Evolutionary conservation across 345 rosid genomes (phyloP), one percentile per base, ranked within the genome.

Genomic region (Nasturtium officinale): DNA sequence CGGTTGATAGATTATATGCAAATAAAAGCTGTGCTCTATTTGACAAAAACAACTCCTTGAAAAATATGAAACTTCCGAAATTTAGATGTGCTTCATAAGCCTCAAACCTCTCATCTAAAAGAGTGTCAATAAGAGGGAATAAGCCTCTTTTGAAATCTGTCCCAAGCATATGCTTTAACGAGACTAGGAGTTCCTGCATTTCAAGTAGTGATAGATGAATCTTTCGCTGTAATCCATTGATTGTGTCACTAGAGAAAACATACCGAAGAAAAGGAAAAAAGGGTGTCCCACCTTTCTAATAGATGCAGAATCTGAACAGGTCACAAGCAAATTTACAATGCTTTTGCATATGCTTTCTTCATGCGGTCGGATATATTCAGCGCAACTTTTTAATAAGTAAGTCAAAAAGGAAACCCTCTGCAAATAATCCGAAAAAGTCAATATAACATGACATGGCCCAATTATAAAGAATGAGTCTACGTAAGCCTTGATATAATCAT

Each of bases 361-460:
- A 73, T 95, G 97, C 7, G 97, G 97, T 78, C 89, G 86, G 64
- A 95, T 95, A 83, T 90, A 95, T 47, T 91, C 99, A 62, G 96
- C 91, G 73, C 84, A 95, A 78, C 97, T 90, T 90, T 95, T 95
- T 89, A 95, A 80, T 78, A 91, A 78, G 69, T 95, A 95, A 7
- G 98, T 95, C 81, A 95, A 85, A 82, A 95, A 95, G 33, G 99
- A 95, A 73, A 95, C 96, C 17, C 98, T 95, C 99, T 91, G 98
- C 86, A 80, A 77, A 52, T 50, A 50, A 54, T 45, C 64, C 62
- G 38, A 73, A 80, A 47, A 61, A 6, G 50, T 78, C 64, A 78
- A 45, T 35, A 2, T 57, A 65, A 37, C 17, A 70, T 68, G 25
- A 9, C 56, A 68, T 4, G n/a, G 35, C 68, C 46, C 28, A 30